These are phyloP conservation scores for Elaeis guineensis DNA, from an alignment of 176 grass and related monocot species.

Conservation along the genomic window DNA sequence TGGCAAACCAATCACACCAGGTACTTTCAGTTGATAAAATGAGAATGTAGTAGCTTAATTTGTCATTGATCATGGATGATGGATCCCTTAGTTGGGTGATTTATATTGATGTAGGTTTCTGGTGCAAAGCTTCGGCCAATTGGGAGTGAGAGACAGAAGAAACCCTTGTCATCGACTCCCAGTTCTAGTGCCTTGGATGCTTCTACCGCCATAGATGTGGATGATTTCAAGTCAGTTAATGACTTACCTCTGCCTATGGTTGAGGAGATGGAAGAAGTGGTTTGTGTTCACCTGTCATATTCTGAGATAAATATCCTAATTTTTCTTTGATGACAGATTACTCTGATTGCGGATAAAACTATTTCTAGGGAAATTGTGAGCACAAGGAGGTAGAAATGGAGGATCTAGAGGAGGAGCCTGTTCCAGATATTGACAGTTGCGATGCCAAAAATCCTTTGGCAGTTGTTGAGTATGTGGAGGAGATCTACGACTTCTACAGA, in stretches of 20 bases:
- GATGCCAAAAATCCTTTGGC: slow-evolving; percentile 63
- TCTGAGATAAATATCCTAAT: neutral
- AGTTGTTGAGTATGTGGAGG: slow-evolving; percentile 67
- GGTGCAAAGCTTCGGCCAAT: slow-evolving; percentile 14
- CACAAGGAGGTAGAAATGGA: slow-evolving; percentile 8
- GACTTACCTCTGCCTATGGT: slow-evolving; percentile 25
- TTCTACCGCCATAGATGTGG: neutral
- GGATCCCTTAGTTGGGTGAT: too few relatives aligned
- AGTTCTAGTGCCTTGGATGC: slow-evolving; percentile 26
- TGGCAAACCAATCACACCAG: slow-evolving; percentile 33
- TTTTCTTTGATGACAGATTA: too few relatives aligned
- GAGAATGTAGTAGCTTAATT: too few relatives aligned
- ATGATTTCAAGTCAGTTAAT: slow-evolving; percentile 14
- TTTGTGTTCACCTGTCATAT: slow-evolving; percentile 10
- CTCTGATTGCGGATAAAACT: neutral
- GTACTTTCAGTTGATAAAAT: slow-evolving; percentile 15
- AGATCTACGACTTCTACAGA: slow-evolving; percentile 76
- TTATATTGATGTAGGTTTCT: too few relatives aligned
- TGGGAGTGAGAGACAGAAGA: slow-evolving; percentile 54
- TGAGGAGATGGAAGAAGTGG: slow-evolving; percentile 45
- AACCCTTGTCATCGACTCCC: slow-evolving; percentile 4
- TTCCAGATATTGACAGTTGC: slow-evolving; percentile 39
- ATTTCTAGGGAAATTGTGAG: neutral
- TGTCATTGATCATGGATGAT: too few relatives aligned
- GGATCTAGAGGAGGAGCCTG: neutral